phyloP scores from a whole-genome alignment of 202 grass and related monocot species.

The Cymbopogon flexuosus region DNA sequence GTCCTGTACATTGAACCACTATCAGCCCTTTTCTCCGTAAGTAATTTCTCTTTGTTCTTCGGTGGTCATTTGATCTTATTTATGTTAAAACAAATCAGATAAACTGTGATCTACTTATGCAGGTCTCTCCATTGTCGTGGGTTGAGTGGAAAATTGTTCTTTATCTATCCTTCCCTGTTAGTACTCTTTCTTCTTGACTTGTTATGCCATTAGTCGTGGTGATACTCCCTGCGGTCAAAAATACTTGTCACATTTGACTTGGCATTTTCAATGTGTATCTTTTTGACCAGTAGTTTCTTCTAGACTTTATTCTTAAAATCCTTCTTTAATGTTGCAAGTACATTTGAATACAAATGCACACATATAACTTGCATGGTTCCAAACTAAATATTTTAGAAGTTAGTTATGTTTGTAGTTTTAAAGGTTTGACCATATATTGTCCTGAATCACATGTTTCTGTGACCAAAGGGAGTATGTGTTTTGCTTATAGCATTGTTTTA shows the following conservation, averaged over 20 bases:
- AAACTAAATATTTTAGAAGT: not conserved
- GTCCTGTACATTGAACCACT: slow-evolving; percentile 84
- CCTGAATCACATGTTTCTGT: not conserved
- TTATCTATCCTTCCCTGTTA: slow-evolving; percentile 93
- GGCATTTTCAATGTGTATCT: not conserved
- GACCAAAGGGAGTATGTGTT: not conserved
- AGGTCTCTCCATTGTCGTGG: slow-evolving; percentile 94
- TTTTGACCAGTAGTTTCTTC: not conserved
- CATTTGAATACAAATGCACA: not conserved
- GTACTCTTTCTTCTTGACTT: slow-evolving; percentile 41
- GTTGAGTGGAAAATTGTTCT: slow-evolving; percentile 89
- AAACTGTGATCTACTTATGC: slow-evolving; percentile 30
- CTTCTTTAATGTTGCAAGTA: not conserved
- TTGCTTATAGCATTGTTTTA: not conserved
- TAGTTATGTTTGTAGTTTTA: not conserved
- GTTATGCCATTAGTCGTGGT: slow-evolving; percentile 6
- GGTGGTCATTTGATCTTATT: slow-evolving; percentile 20
- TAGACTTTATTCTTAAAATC: not conserved
- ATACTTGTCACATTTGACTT: not conserved
- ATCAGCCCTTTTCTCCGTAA: slow-evolving; percentile 92
- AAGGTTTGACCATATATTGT: not conserved
- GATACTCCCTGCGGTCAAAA: not conserved
- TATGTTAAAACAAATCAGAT: slow-evolving; percentile 5
- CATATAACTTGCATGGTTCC: not conserved
- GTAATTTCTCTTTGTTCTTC: slow-evolving; percentile 17